These are phyloP conservation scores for Ophiocordyceps sinensis DNA, from an alignment of 2,329 filamentous ascomycete genomes.

Conservation along the genomic window DNA sequence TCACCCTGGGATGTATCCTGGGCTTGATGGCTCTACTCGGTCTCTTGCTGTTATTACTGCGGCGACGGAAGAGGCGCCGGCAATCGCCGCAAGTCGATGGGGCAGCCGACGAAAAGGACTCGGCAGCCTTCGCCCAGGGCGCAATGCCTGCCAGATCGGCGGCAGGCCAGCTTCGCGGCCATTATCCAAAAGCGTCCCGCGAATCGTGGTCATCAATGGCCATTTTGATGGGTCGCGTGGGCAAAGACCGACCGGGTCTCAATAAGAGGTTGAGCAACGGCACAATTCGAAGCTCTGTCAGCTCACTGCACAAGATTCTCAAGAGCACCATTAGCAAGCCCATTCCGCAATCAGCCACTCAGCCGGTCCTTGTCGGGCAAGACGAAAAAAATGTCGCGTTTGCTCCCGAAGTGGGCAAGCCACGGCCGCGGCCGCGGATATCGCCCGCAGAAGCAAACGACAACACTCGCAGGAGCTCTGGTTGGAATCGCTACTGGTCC, in stretches of 20 bases:
- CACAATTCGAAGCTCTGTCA: constrained; percentile 30
- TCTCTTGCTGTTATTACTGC: constrained; percentile 48
- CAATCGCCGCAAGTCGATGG: constrained; percentile 33
- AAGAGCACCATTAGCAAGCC: constrained; percentile 50
- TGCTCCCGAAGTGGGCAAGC: constrained; percentile 16
- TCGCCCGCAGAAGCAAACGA: constrained; percentile 22
- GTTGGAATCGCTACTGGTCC: constrained; percentile 68
- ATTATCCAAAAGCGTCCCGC: constrained; percentile 36
- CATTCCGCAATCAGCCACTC: constrained; percentile 29
- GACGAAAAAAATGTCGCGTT: constrained; percentile 28
- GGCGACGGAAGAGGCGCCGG: constrained; percentile 37
- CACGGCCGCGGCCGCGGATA: constrained; percentile 18
- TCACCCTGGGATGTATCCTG: constrained; percentile 68
- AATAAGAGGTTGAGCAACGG: constrained; percentile 43
- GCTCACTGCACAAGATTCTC: constrained; percentile 46
- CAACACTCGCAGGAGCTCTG: constrained; percentile 46
- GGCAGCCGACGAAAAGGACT: constrained; percentile 43
- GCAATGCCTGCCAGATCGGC: constrained; percentile 20
- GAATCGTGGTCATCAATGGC: constrained; percentile 49
- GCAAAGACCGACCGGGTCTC: constrained; percentile 28
- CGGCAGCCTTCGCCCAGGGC: constrained; percentile 31
- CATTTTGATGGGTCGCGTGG: constrained; percentile 49
- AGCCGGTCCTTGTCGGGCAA: constrained; percentile 18
- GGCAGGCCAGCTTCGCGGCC: constrained; percentile 29
- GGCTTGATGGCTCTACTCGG: constrained; percentile 59